phyloP scores from a whole-genome alignment of 2,329 filamentous ascomycete species.

The Stachybotrys elegans region DNA sequence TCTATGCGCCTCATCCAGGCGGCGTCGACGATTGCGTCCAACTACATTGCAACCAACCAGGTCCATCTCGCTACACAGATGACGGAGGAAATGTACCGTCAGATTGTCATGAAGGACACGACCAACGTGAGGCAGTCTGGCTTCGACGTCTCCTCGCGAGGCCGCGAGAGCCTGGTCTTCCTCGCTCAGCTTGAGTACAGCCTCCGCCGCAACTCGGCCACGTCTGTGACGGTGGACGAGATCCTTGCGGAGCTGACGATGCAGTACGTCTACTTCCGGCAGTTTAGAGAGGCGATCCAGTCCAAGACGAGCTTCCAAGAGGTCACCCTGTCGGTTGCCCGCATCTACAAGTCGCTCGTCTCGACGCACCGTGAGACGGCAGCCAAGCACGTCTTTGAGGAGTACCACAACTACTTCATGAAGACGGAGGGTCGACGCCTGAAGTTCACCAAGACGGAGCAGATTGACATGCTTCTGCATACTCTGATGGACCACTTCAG shows the following conservation, averaged over 20 bases:
- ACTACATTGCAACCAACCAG: conserved; percentile 28
- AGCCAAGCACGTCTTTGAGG: conserved; percentile 21
- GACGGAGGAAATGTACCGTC: conserved; percentile 29
- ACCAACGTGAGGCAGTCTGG: conserved; percentile 16
- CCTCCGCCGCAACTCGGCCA: conserved; percentile 22
- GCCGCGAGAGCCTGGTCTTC: conserved; percentile 33
- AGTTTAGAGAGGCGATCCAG: conserved; percentile 29
- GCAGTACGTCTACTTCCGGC: conserved; percentile 33
- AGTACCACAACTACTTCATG: conserved; percentile 26
- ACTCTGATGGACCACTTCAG: conserved; percentile 27
- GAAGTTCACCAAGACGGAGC: conserved; percentile 18
- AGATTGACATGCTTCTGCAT: conserved; percentile 24
- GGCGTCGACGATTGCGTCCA: conserved; percentile 28
- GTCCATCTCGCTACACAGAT: conserved; percentile 25
- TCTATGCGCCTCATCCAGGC: conserved; percentile 22
- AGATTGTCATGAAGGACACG: conserved; percentile 30
- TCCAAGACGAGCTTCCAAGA: conserved; percentile 30
- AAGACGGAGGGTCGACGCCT: conserved; percentile 23
- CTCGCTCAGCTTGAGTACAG: conserved; percentile 39
- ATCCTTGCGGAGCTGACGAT: conserved; percentile 37
- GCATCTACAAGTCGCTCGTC: conserved; percentile 25
- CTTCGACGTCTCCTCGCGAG: conserved; percentile 27
- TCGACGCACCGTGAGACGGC: conserved; percentile 16
- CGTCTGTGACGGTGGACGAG: conserved; percentile 30
- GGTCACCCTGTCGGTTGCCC: conserved; percentile 27